Conservation (phyloP, 768 basidiomycete species). For the Lactarius hengduanensis region DNA sequence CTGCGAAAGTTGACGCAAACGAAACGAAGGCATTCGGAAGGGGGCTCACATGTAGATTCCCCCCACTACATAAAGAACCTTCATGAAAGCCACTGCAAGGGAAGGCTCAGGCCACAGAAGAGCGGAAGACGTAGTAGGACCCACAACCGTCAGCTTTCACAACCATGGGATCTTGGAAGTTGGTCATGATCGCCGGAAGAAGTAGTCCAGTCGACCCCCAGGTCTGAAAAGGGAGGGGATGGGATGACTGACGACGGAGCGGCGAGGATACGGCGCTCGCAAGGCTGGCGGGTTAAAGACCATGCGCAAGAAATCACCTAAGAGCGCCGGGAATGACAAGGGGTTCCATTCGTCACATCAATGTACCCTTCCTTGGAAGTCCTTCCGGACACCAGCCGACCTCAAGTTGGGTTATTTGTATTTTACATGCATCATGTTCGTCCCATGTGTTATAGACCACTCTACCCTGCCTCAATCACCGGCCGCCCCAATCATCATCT, state of each 20-base stretch:
- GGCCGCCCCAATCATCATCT: not conserved
- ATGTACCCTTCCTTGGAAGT: not conserved
- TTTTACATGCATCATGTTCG: not conserved
- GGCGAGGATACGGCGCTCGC: not conserved
- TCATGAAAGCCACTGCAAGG: slow-evolving; percentile 18
- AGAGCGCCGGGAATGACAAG: not conserved
- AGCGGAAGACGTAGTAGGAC: not conserved
- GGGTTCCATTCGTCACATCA: not conserved
- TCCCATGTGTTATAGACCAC: not conserved
- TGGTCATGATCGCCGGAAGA: slow-evolving; percentile 17
- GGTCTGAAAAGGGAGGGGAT: slow-evolving; percentile 1
- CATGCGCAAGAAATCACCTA: not conserved
- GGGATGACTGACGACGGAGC: slow-evolving; percentile 7
- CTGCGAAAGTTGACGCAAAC: slow-evolving; percentile 3
- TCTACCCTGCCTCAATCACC: not conserved
- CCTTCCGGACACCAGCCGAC: not conserved
- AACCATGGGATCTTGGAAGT: slow-evolving; percentile 18
- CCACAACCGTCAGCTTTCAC: slow-evolving; percentile 6
- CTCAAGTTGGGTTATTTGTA: not conserved
- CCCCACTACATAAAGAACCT: slow-evolving; percentile 20
- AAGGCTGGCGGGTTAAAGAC: not conserved
- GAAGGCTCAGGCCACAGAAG: not conserved
- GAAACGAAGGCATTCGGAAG: not conserved
- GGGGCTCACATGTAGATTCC: slow-evolving; percentile 19
- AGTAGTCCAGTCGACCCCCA: not conserved